Percentiles rank a stretch among this genome's conserved stretches.
phyloP scores from a whole-genome alignment of 805 yeast genomes.

The Nakazawaea laoshanensis region DNA sequence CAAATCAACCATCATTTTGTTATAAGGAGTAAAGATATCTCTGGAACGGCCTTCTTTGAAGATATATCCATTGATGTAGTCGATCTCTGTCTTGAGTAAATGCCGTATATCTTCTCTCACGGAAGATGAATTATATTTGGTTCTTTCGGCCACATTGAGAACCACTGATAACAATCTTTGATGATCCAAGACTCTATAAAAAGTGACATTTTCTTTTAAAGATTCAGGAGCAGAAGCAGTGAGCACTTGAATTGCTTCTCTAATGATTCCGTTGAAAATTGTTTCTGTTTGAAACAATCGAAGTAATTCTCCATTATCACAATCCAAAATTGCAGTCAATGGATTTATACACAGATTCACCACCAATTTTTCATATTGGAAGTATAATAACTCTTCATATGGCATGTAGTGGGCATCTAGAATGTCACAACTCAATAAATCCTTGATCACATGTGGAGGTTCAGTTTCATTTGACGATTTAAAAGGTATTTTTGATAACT shows the following conservation, averaged over 20 bases:
- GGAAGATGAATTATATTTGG: slow-evolving; percentile 47
- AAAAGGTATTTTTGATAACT: slow-evolving; percentile 49
- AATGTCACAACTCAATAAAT: slow-evolving; percentile 17
- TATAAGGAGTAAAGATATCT: slow-evolving; percentile 35
- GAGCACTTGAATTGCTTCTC: slow-evolving; percentile 38
- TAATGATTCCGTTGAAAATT: slow-evolving; percentile 33
- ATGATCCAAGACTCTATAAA: slow-evolving; percentile 15
- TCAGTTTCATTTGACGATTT: background rate
- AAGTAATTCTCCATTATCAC: slow-evolving; percentile 69
- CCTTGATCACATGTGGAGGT: slow-evolving; percentile 15
- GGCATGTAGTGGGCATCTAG: slow-evolving; percentile 22
- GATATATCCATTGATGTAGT: slow-evolving; percentile 77
- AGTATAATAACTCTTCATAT: slow-evolving; percentile 38
- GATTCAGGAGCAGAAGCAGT: slow-evolving; percentile 17
- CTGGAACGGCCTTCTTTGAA: slow-evolving; percentile 42
- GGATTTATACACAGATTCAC: slow-evolving; percentile 84
- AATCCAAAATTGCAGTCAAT: slow-evolving; percentile 66
- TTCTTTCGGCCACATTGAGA: slow-evolving; percentile 29
- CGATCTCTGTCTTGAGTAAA: slow-evolving; percentile 64
- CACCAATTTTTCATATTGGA: slow-evolving; percentile 67
- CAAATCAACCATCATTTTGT: slow-evolving; percentile 35
- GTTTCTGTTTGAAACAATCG: slow-evolving; percentile 24
- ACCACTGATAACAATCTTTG: slow-evolving; percentile 27
- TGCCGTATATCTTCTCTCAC: slow-evolving; percentile 62
- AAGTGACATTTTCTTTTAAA: slow-evolving; percentile 6